Base-by-base conservation (phyloP, 1,284 basidiomycete species). In the Ganoderma resinaceum region DNA sequence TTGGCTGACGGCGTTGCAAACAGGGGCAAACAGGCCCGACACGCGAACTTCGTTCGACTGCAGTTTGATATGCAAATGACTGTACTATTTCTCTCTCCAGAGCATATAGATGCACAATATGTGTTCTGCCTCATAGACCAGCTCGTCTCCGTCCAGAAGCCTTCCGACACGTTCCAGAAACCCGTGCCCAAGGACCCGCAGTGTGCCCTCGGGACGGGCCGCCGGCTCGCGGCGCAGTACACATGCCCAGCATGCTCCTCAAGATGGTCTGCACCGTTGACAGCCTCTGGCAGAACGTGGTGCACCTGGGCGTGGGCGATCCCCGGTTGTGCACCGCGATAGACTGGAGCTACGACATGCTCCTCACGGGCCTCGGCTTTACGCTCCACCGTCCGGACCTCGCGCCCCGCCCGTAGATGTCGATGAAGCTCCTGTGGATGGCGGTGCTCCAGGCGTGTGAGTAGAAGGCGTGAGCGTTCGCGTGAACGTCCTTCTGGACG, bases 91-190 rank as follows among this genome's bases (percentile, higher is more conserved):
- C 61, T 80, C 93, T 58, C 86, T 87, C 75, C 73, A 81, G 11
- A 91, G 85, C 80, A 81, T 93, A 75, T 91, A 93, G 78, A 83
- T 83, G 18, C 88, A 90, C 77, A 84, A 85, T n/a, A n/a, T 65
- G 78, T 85, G 20, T 82, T 82, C 37, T 67, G 75, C 29, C 81
- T 91, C 26, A 77, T 87, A 43, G 73, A 77, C 0, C 80, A 85
- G 0, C 85, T 92, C 52, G 81, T 91, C 72, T 91, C 83, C 20
- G 77, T 72, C 76, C 1, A 79, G 85, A 64, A 74, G 82, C 40
- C 83, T 77, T 12, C 71, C 67, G 70, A 74, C 49, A 57, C 37
- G 11, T 40, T 72, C 35, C 74, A 23, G 61, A 61, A 63, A 62
- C 62, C 72, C 35, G 14, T 60, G 40, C 63, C 74, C 37, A 61